Evolutionary conservation across 345 rosid genomes (phyloP).

Genomic region (Eucalyptus brandiana): DNA sequence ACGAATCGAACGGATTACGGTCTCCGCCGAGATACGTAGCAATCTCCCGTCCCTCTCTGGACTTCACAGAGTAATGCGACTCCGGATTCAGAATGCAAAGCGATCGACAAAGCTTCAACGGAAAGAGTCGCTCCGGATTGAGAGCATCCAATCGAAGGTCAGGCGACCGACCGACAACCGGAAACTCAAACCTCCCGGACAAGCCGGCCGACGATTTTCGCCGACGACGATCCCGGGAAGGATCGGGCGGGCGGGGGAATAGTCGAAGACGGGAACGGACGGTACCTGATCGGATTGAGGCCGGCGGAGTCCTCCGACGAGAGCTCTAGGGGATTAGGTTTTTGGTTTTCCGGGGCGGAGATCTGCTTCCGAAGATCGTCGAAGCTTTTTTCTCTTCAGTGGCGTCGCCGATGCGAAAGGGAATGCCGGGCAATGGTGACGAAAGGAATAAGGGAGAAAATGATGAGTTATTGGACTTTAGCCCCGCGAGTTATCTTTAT

Average conservation of each 20-base stretch:
- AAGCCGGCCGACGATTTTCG: neutral
- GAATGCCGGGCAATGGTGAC: neutral
- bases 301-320: neutral
- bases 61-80: neutral
- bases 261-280: neutral
- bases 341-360: neutral
- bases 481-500: neutral
- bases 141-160: neutral
- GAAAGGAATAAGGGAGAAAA: neutral
- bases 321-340: neutral
- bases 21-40: neutral
- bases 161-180: neutral
- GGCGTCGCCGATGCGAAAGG: neutral
- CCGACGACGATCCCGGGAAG: neutral
- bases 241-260: neutral
- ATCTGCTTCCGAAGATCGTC: neutral
- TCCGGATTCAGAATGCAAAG: neutral
- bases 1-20: neutral
- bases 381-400: neutral
- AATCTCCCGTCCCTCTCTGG: neutral
- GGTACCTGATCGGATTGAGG: neutral
- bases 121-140: neutral
- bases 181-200: neutral
- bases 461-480: neutral
- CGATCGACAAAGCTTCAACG: neutral